These are phyloP conservation scores for Haematococcus lacustris DNA, from an alignment of 139 green algal species.

Conservation along the genomic window DNA sequence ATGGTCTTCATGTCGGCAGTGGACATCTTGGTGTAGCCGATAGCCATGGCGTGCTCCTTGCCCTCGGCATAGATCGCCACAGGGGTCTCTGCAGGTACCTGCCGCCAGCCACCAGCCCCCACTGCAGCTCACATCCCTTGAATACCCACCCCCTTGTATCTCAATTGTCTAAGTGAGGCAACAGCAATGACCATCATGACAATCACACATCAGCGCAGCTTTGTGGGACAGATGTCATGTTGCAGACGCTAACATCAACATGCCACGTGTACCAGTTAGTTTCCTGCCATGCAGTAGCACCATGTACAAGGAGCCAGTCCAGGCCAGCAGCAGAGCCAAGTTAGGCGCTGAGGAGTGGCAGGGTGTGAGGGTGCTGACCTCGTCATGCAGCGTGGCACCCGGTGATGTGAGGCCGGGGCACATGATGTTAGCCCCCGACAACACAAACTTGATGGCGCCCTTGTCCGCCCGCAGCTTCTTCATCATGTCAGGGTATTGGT, in stretches of 20 bases:
- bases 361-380: no score
- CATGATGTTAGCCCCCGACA: constrained; percentile 98
- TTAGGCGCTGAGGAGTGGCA: no score
- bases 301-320: background rate
- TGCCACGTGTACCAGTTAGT: background rate
- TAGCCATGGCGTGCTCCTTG: constrained; percentile 89
- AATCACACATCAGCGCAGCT: background rate
- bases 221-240: no score
- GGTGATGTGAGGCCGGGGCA: constrained; percentile 92
- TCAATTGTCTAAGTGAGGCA: background rate
- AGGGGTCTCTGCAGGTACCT: constrained; percentile 57
- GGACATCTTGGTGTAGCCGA: constrained; percentile 89
- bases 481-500: constrained; percentile 75
- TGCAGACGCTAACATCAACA: no score
- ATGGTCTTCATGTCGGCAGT: constrained; percentile 64
- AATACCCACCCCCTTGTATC: background rate
- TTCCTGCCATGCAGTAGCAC: background rate
- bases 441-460: constrained; percentile 98
- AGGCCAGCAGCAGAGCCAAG: no score
- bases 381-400: constrained; percentile 88
- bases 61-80: constrained; percentile 83
- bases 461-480: constrained; percentile 76
- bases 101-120: no score
- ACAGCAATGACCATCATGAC: background rate
- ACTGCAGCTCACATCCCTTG: no score